phyloP scores from a whole-genome alignment of 768 basidiomycete species.

The Tremella fuciformis region DNA sequence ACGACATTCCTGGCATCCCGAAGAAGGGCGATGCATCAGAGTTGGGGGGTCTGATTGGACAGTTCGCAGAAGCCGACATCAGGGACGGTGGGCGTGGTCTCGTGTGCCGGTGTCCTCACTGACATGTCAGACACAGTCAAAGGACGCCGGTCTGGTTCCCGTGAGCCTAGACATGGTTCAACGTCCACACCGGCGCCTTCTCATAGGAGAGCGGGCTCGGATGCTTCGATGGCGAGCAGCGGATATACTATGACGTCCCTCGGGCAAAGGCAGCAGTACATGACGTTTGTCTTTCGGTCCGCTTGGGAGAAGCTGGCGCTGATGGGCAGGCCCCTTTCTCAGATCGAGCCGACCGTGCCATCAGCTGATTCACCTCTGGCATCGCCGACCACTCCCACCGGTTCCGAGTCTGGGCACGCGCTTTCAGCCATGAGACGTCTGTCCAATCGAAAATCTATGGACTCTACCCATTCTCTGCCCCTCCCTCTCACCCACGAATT shows the following conservation, averaged over 20 bases:
- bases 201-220: conserved; percentile 45
- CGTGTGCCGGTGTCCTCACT: too few relatives aligned
- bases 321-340: conserved; percentile 30
- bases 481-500: conserved; percentile 14
- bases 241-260: conserved; percentile 39
- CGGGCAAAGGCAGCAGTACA: conserved; percentile 23
- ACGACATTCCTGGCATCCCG: conserved; percentile 24
- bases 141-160: background rate
- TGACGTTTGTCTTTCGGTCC: conserved; percentile 6
- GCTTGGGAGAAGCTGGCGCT: conserved; percentile 4
- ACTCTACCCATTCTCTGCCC: conserved; percentile 43
- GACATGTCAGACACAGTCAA: too few relatives aligned
- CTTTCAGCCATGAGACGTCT: conserved; percentile 25
- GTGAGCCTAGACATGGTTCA: conserved; percentile 16
- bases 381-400: conserved; percentile 42
- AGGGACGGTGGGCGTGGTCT: background rate
- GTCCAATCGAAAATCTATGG: conserved; percentile 43
- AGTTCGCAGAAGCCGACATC: background rate
- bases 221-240: conserved; percentile 43
- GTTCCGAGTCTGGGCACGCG: conserved; percentile 31
- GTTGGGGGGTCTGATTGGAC: background rate
- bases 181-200: conserved; percentile 13
- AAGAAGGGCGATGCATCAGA: conserved; percentile 11
- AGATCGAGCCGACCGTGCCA: conserved; percentile 31
- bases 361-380: conserved; percentile 23